Base-by-base conservation (phyloP, 1,284 basidiomycete genomes). In the Ganoderma lucidum region DNA sequence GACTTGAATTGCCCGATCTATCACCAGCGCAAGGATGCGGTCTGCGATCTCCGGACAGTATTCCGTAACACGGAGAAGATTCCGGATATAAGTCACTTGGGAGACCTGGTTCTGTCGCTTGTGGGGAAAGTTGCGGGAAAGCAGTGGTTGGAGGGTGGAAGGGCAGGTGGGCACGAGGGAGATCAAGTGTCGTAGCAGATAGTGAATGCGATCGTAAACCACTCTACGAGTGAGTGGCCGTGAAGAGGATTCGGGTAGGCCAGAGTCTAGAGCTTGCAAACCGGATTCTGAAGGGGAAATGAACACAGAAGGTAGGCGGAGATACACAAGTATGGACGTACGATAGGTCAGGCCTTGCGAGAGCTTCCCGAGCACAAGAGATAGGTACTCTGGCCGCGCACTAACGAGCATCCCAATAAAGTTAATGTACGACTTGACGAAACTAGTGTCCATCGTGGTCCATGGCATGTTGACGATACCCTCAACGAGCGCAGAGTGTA, bases 341-440 rank as follows among this genome's bases (percentile, higher is more conserved):
- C 96, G 95, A 85, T 94, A 92, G 28, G 94, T 94, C 68, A 99
- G 88, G 15, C 95, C 95, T 69, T 91, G 91, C 8, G 96, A 90
- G 51, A 95, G 91, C 80, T 90, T 95, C 66, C 86, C 86, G 12
- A 98, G 87, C 10, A 99, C 91, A 70, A 93, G 86, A 44, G 91
- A 92, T 41, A 98, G 87, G 84, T 98, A 99, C 81, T 97, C 96
- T 70, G 96, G 94, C 71, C 95, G 86, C n/a, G 97, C 96, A 74
- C 93, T 96, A 73, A 98, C 90, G 48, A 99, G 89, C 83, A 97
- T 95, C 58, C 95, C 95, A 59, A 96, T 89, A 78, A 98, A 98
- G 35, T 93, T 88, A 35, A 91, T 91, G 79, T 96, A 98, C 15
- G 91, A 89, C 80, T 91, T 93, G 64, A 96, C 96, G 75, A 97